Conservation (phyloP, 192 early-diverging fungal genomes). For the Backusella psychrophila region DNA sequence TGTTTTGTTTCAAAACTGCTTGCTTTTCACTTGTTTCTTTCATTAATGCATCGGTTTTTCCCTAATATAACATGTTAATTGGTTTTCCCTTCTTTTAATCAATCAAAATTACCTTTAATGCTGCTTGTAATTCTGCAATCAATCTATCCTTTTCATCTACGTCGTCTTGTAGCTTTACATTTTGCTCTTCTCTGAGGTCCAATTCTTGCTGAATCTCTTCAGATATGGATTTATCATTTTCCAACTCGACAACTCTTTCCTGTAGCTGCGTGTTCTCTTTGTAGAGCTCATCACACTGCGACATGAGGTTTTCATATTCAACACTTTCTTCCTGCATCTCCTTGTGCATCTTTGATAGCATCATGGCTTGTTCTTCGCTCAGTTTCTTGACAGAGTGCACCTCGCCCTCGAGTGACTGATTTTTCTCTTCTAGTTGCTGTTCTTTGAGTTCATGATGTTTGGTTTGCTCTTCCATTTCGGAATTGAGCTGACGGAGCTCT, state of each 20-base stretch:
- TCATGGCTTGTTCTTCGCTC: not conserved
- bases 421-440: not conserved
- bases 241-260: not conserved
- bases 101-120: slow-evolving; percentile 1
- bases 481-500: not conserved
- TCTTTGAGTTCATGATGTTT: not conserved
- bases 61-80: not conserved
- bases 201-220: slow-evolving; percentile 1
- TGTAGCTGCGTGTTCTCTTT: slow-evolving; percentile 5
- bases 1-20: not conserved
- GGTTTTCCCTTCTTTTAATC: not conserved
- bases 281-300: slow-evolving; percentile 2
- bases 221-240: slow-evolving; percentile 1
- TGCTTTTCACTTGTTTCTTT: not conserved
- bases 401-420: not conserved
- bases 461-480: not conserved
- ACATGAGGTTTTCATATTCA: slow-evolving; percentile 4
- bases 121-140: not conserved
- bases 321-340: not conserved
- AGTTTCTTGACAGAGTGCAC: not conserved
- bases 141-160: not conserved
- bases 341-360: slow-evolving; percentile 10
- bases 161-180: not conserved
- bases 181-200: not conserved
- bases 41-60: not conserved